Conservation (phyloP, 495 filamentous ascomycete species). For the Paragyromitra xinjiangensis region DNA sequence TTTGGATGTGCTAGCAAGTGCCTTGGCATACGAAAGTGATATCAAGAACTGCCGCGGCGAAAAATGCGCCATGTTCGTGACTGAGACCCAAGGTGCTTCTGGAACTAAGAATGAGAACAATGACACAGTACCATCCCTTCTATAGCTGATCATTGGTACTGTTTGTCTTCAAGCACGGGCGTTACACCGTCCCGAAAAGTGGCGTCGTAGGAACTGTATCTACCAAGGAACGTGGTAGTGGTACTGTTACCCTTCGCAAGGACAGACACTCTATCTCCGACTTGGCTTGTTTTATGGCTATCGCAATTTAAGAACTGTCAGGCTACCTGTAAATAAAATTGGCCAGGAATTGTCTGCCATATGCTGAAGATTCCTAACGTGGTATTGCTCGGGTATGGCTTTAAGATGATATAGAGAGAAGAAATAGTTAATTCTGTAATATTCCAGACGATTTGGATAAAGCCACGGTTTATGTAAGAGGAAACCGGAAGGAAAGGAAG, state of each 20-base stretch:
- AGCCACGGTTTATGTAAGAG: not conserved
- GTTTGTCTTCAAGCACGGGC: not conserved
- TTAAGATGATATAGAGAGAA: not conserved
- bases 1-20: not conserved
- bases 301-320: not conserved
- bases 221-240: not conserved
- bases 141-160: not conserved
- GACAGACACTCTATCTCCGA: not conserved
- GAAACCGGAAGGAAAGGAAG: not conserved
- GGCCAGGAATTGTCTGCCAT: not conserved
- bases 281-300: not conserved
- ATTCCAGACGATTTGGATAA: not conserved
- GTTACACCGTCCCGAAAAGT: not conserved
- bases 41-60: not conserved
- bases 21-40: not conserved
- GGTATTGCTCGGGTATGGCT: not conserved
- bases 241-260: not conserved
- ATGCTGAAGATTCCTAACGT: too few relatives aligned
- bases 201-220: not conserved
- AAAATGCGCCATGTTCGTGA: not conserved
- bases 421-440: not conserved
- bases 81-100: not conserved
- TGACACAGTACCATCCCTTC: not conserved
- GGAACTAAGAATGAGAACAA: not conserved
- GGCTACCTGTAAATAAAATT: not conserved